A percentile compares a stretch with the other conserved stretches of the same genome.
These are phyloP conservation scores for Microbotryum saponariae DNA, from an alignment of 1,284 basidiomycete genomes.

Conservation along the genomic window DNA sequence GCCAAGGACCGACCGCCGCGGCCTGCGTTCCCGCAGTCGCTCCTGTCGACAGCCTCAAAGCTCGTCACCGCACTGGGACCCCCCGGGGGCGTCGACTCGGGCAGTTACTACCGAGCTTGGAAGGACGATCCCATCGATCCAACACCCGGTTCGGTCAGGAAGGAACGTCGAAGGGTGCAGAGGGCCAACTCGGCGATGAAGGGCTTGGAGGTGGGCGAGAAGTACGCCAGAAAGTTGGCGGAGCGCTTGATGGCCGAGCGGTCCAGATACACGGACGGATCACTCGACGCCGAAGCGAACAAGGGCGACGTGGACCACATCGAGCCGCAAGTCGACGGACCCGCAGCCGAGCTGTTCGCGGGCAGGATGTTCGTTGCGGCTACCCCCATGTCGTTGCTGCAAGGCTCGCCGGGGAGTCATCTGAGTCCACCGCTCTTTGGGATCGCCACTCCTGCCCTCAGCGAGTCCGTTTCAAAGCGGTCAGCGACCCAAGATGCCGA, in stretches of 20 bases:
- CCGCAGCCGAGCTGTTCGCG: too few relatives aligned
- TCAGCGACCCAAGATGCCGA: neutral
- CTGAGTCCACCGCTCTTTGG: slow-evolving; percentile 2
- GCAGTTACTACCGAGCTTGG: neutral
- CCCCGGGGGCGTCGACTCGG: slow-evolving; percentile 15
- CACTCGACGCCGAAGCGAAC: neutral
- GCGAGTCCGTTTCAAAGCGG: neutral
- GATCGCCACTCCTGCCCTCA: neutral
- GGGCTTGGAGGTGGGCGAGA: slow-evolving; percentile 12
- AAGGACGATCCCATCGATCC: neutral
- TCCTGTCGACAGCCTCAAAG: slow-evolving; percentile 11
- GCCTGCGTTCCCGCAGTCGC: slow-evolving; percentile 16
- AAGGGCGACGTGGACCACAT: too few relatives aligned
- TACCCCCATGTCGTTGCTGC: slow-evolving; percentile 13
- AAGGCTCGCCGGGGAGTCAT: neutral
- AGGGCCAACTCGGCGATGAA: slow-evolving; percentile 20
- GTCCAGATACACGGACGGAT: neutral
- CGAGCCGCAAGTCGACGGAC: neutral
- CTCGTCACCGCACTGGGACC: slow-evolving; percentile 20
- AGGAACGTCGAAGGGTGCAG: slow-evolving; percentile 9
- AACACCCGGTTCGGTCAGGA: neutral
- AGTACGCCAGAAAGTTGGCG: slow-evolving; percentile 5
- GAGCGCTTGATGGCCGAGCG: slow-evolving; percentile 1
- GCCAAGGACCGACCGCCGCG: slow-evolving; percentile 21
- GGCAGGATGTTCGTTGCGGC: neutral